A percentile compares a stretch with the other conserved stretches of the same genome.
Evolutionary conservation across 257 asterid genomes (phyloP).

Genomic region (Solanum appendiculatum): DNA sequence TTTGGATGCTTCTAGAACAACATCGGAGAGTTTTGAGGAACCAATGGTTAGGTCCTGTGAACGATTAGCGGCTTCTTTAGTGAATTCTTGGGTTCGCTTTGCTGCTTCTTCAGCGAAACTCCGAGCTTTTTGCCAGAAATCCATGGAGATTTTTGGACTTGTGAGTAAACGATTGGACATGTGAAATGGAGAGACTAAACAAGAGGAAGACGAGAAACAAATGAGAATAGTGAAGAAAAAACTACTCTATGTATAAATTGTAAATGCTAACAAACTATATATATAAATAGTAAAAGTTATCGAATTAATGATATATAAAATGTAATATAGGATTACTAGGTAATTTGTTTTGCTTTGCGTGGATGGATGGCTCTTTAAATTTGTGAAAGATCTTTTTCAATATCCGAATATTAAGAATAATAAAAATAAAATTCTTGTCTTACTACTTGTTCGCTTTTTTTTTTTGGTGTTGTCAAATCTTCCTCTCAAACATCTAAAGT

Average conservation of each 20-base stretch:
- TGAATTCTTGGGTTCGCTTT: constrained; percentile 65
- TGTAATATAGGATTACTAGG: too few species aligned
- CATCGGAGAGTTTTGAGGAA: constrained; percentile 58
- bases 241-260: neutral
- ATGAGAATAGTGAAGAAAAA: neutral
- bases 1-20: constrained; percentile 21
- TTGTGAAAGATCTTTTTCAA: too few species aligned
- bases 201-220: neutral
- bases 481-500: too few species aligned
- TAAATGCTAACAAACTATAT: neutral
- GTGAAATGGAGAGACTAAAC: neutral
- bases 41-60: constrained; percentile 67
- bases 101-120: constrained; percentile 85
- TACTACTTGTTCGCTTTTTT: too few species aligned
- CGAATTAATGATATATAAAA: too few species aligned
- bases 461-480: too few species aligned
- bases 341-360: too few species aligned
- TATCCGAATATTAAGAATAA: too few species aligned
- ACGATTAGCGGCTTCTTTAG: constrained; percentile 34
- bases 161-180: neutral
- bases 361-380: too few species aligned
- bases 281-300: too few species aligned
- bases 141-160: constrained; percentile 26
- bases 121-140: constrained; percentile 85
- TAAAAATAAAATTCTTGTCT: too few species aligned